Percentiles rank a stretch among this genome's conserved stretches.
phyloP scores from a whole-genome alignment of 805 yeast genomes.

The Suhomyces sp. region DNA sequence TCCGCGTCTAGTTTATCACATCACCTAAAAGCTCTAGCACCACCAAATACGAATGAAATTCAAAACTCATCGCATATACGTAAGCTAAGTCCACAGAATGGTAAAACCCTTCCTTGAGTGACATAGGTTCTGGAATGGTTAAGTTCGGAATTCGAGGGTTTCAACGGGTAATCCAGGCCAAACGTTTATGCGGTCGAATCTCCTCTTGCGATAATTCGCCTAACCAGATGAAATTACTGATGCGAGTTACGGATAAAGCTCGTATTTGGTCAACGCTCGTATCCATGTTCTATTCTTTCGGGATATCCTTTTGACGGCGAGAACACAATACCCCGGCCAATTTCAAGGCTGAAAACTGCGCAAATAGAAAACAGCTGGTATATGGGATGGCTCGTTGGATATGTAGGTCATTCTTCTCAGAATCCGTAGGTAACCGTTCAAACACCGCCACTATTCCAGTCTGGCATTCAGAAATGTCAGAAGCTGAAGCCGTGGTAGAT shows the following conservation, averaged over 20 bases:
- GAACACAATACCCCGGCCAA: neutral
- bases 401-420: neutral
- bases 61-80: neutral
- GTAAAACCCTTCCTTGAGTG: neutral
- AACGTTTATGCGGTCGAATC: neutral
- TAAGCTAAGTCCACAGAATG: neutral
- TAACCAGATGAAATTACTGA: neutral
- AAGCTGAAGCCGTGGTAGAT: too few species aligned
- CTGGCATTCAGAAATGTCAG: too few species aligned
- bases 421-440: too few species aligned
- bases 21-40: neutral
- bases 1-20: neutral
- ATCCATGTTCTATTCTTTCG: neutral
- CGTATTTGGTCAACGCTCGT: neutral
- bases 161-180: neutral
- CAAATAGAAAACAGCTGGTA: neutral
- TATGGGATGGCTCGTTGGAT: neutral
- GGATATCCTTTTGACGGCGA: neutral
- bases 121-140: neutral
- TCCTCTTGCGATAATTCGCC: neutral
- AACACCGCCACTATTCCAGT: too few species aligned
- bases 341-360: neutral
- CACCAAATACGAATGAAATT: neutral
- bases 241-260: neutral
- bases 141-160: neutral